Base-by-base conservation (phyloP, 192 early-diverging fungal genomes). In the Allomyces arbusculus region DNA sequence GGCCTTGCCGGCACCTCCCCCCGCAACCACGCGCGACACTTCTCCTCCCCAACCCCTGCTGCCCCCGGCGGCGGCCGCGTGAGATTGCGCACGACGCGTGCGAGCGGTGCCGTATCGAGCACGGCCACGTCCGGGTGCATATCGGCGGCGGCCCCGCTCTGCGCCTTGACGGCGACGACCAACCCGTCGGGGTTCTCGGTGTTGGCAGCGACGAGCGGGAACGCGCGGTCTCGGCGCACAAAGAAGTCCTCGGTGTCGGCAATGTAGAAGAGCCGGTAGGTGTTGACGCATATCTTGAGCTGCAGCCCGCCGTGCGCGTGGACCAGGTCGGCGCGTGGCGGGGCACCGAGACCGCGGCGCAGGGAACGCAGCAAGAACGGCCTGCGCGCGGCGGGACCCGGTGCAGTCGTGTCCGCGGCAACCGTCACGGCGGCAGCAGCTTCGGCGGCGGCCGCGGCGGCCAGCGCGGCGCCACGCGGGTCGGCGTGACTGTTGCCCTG, bases 231-330 rank as follows among this genome's bases (percentile, higher is more conserved):
- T 2, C 20, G 66, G 58, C 75, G 79, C 75, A 71, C 77, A 79
- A 90, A 96, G 75, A 82, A 85, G 67, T 99, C 96, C 72, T 99
- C 96, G 5, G 94, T 93, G 24, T 88, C 81, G 61, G 87, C 90
- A 25, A 99, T 87, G 73, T 92, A 99, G 71, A 92, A 97, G 65
- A 99, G 89, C 78, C 92, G 91, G 81, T 99, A 99, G 10, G 94
- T 94, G 73, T 97, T 94, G 61, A 91, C 83, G 58, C 90, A 89
- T 61, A 99, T 95, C 81, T 99, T 99, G 72, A 95, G 85, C 73
- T 99, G 91, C 62, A 99, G 76, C 11, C 87, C 90, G 72, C 82
- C 81, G 50, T 81, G 80, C 55, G 84, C 84, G 33, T 40, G 33
- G 70, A 83, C 79, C 22, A 93, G 72, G 69, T 80, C 82, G 24